These are phyloP conservation scores for Durio zibethinus DNA, from an alignment of 345 rosid genomes.

Conservation along the genomic window DNA sequence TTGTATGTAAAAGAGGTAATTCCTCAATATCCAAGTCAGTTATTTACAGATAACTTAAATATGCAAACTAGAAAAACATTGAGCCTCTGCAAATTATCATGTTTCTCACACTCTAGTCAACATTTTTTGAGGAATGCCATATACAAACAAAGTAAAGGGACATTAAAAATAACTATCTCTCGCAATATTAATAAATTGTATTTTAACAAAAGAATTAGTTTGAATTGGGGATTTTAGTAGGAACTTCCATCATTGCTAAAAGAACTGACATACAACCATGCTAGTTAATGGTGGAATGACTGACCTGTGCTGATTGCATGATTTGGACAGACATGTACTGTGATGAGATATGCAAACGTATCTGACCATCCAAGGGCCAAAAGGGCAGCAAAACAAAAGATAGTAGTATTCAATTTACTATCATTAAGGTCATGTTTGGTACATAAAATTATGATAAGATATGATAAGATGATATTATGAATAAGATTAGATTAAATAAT, in stretches of 20 bases:
- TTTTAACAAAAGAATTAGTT: background rate
- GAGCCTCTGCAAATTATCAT: background rate
- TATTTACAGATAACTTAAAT: background rate
- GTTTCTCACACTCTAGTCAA: background rate
- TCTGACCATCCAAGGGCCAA: slow-evolving; percentile 62
- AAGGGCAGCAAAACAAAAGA: background rate
- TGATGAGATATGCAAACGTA: slow-evolving; percentile 88
- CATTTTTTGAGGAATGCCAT: background rate
- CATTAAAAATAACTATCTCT: background rate
- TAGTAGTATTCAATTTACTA: background rate
- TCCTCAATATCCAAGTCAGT: background rate
- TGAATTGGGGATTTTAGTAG: background rate
- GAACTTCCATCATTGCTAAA: background rate
- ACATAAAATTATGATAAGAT: too few relatives aligned
- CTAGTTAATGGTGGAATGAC: slow-evolving; percentile 12
- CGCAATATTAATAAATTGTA: background rate
- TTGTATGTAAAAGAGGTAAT: background rate
- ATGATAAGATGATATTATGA: too few relatives aligned
- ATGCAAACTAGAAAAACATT: background rate
- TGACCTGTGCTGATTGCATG: slow-evolving; percentile 88
- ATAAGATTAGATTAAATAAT: too few relatives aligned
- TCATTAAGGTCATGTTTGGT: too few relatives aligned
- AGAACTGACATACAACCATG: background rate
- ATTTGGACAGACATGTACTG: slow-evolving; percentile 84
- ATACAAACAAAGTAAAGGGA: background rate